Percentiles rank a stretch among this genome's conserved stretches.
phyloP scores from a whole-genome alignment of 2,329 filamentous ascomycete species.

The Microcyclosporella mali region DNA sequence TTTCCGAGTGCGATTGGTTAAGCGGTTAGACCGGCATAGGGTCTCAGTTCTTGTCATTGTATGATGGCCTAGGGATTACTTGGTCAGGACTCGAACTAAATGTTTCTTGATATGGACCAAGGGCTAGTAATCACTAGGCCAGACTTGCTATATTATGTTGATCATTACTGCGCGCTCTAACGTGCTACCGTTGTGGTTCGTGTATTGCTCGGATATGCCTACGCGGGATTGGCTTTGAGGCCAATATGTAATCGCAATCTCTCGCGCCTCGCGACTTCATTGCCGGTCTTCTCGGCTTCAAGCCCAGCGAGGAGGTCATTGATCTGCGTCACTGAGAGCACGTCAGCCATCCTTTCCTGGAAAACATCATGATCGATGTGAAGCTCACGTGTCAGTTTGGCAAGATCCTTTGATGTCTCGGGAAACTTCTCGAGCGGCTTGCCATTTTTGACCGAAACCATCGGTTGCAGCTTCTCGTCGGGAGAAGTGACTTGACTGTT shows the following conservation, averaged over 20 bases:
- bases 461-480: slow-evolving; percentile 27
- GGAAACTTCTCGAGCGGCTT: slow-evolving; percentile 30
- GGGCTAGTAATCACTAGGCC: too few species aligned
- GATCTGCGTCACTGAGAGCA: slow-evolving; percentile 20
- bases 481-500: slow-evolving; percentile 27
- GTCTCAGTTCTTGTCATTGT: too few species aligned
- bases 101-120: too few species aligned
- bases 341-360: too few species aligned
- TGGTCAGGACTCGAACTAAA: too few species aligned
- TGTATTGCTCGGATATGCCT: too few species aligned
- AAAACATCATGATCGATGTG: neutral
- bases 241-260: slow-evolving; percentile 29
- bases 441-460: slow-evolving; percentile 28
- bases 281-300: slow-evolving; percentile 27
- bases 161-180: too few species aligned
- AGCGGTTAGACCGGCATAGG: too few species aligned
- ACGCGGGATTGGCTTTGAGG: slow-evolving; percentile 29
- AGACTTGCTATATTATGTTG: too few species aligned
- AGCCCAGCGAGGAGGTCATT: slow-evolving; percentile 28
- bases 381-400: slow-evolving; percentile 25
- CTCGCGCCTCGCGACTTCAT: slow-evolving; percentile 26
- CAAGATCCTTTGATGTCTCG: slow-evolving; percentile 25
- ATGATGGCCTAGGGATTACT: too few species aligned
- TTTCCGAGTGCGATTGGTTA: slow-evolving; percentile 2
- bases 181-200: too few species aligned